Base-by-base conservation (phyloP, 495 filamentous ascomycete species). In the Amphirosellinia nigrospora region DNA sequence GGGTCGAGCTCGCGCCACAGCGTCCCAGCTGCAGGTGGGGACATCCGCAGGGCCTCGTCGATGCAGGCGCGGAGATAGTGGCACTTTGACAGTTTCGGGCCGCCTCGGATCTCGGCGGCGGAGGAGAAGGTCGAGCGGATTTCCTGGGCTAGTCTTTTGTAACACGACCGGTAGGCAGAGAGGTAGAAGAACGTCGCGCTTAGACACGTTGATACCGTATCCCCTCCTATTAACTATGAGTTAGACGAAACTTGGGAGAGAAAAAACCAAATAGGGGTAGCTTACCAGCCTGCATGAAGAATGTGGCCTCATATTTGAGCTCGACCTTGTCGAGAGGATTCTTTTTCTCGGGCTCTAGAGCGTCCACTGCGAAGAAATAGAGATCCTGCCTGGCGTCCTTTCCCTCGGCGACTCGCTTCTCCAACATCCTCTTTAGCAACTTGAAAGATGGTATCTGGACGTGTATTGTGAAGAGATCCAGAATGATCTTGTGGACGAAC, bases 1-100 rank as follows among this genome's bases (percentile, higher is more conserved):
- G 55, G 34, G 21, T 16, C 43, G 6, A 41, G 50, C 56, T 80
- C 73, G 5, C 88, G 81, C n/a, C 85, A 84, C 0, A 89, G 74
- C 0, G 77, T 72, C 7, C 80, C 82, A 2, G 77, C 63, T 0
- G 87, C 85, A 4, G 87, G 78, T 10, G 88, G 89, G 0, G 82
- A 80, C 61, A 91, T 74, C n/a, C 89, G 43, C 43, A 46, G 21
- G 43, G 43, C 16, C 19, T 46, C 43, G 9, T 46, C 43, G 19
- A 46, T 46, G 72, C 85, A 82, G 4, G 79, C 81, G 21, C 78
- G 75, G 1, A 78, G 72, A 60, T 86, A 82, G 72, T 82, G 80
- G 23, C 85, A 74, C 4, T 83, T 84, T 15, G 79, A n/a, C n/a
- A n/a, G n/a, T n/a, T 74, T 0, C 90, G 77, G 38, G 84, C 86